These are phyloP conservation scores for Tillandsia fasciculata DNA, from an alignment of 176 grass and related monocot species.

Conservation along the genomic window DNA sequence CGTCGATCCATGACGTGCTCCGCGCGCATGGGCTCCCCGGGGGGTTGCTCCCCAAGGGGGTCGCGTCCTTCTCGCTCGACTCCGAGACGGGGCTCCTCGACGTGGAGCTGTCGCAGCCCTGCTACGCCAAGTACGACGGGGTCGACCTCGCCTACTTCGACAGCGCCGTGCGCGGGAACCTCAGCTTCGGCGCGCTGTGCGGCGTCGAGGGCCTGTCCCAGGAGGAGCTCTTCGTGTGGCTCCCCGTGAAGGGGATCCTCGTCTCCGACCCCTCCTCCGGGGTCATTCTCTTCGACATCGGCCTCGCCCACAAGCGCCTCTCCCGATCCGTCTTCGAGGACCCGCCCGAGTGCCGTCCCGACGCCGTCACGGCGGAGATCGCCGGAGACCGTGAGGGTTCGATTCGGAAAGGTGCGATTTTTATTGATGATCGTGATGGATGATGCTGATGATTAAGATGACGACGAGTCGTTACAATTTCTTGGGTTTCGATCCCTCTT, in stretches of 20 bases:
- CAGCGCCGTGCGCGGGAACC: constrained; percentile 63
- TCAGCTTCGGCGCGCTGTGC: constrained; percentile 59
- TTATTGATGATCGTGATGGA: not conserved
- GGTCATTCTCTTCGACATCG: constrained; percentile 85
- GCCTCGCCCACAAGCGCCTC: constrained; percentile 67
- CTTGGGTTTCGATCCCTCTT: too few species aligned
- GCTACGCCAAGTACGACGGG: constrained; percentile 68
- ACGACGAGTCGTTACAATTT: too few species aligned
- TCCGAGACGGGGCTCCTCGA: constrained; percentile 46
- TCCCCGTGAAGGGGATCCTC: constrained; percentile 88
- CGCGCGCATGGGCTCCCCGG: constrained; percentile 55
- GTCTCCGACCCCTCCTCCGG: constrained; percentile 44
- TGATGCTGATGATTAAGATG: not conserved
- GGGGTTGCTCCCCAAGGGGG: constrained; percentile 54
- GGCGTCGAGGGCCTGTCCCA: constrained; percentile 61
- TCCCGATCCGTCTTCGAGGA: constrained; percentile 82
- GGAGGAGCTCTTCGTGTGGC: constrained; percentile 93
- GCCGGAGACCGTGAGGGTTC: not conserved
- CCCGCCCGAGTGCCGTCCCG: constrained; percentile 60
- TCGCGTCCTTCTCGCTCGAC: constrained; percentile 49
- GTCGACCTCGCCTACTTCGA: constrained; percentile 61
- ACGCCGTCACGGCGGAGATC: constrained; percentile 2
- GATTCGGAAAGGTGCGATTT: not conserved
- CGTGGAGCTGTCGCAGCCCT: constrained; percentile 45
- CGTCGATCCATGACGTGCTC: constrained; percentile 53